Base-by-base conservation (phyloP, 75 land plant species). In the Pinus taeda region DNA sequence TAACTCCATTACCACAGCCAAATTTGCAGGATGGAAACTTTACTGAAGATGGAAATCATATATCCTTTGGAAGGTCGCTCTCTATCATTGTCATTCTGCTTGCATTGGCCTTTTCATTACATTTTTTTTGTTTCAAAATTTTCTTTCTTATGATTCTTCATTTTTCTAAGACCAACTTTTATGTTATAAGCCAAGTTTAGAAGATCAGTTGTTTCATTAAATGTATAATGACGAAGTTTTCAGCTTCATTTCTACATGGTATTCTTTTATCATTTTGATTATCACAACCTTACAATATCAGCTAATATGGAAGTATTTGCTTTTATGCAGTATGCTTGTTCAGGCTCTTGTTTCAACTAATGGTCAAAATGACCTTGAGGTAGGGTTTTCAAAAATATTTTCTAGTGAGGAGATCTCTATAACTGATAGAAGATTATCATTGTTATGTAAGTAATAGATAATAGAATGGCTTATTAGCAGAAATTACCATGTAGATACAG, bases 21-120 rank as follows among this genome's bases (percentile, higher is more conserved):
- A 74, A 75, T 74, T 66, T 69, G 61, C 78, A 80, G 79, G 85
- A 78, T 45, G 82, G 60, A 77, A 75, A 71, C 2, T 42, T 74
- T 42, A 78, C 77, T 20, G 91, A 90, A 61, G 89, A 81, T 75
- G 86, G 82, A 15, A 77, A 82, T 45, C 77, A 79, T 33, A 71
- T 93, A 74, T 87, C 99, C 63, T 97, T 97, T 90, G 99, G 99
- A 85, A 97, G 98, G 99, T 93, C 42, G 15, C 71, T 22, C 42
- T 22, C 42, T 9, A 8, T 42, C 9, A 11, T 37, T 20, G 49
- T 21, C 36, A 7, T 69, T 33, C 20, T 69, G n/a, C n/a, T 67
- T 42, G 17, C n/a, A 39, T 39, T 39, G 49, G 39, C 22, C 4
- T 69, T 62, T 6, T 45, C 49, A 11, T 24, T n/a, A 37, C 36